Evolutionary conservation across 805 yeast genomes (phyloP).

Genomic region (Wickerhamomyces sydowiorum): DNA sequence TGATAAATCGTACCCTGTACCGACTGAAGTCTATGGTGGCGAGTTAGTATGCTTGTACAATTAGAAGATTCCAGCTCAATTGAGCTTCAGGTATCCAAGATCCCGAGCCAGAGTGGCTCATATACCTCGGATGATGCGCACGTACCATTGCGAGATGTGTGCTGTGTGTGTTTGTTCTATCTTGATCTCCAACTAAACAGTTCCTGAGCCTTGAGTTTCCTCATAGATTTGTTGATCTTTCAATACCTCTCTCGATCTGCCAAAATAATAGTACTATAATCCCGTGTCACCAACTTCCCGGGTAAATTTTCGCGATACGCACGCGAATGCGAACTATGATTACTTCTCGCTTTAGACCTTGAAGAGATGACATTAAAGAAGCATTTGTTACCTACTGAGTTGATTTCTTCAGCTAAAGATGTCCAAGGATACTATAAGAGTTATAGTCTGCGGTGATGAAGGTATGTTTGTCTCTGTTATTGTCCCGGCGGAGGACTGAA

Average conservation of each 20-base stretch:
- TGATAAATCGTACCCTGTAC: constrained; percentile 98
- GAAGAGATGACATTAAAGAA: too few species aligned
- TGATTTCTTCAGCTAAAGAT: constrained; percentile 9
- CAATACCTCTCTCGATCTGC: not conserved
- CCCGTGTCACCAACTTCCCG: not conserved
- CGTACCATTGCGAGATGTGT: not conserved
- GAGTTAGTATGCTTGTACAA: not conserved
- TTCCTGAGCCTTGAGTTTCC: not conserved
- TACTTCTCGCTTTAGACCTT: too few species aligned
- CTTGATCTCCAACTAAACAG: not conserved
- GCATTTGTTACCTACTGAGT: too few species aligned
- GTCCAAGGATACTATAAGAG: constrained; percentile 54
- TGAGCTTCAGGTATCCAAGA: not conserved
- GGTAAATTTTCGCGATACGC: not conserved
- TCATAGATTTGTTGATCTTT: not conserved
- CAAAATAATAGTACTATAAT: not conserved
- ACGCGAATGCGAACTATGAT: not conserved
- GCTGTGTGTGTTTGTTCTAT: not conserved
- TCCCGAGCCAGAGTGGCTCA: not conserved
- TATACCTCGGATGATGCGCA: not conserved
- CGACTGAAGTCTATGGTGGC: constrained; percentile 71
- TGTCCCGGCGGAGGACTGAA: too few species aligned
- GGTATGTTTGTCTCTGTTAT: too few species aligned
- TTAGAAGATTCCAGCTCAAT: not conserved
- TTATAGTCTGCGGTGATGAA: constrained; percentile 93